Base-by-base conservation (phyloP, 1,284 basidiomycete genomes). In the Ganoderma lingzhi region DNA sequence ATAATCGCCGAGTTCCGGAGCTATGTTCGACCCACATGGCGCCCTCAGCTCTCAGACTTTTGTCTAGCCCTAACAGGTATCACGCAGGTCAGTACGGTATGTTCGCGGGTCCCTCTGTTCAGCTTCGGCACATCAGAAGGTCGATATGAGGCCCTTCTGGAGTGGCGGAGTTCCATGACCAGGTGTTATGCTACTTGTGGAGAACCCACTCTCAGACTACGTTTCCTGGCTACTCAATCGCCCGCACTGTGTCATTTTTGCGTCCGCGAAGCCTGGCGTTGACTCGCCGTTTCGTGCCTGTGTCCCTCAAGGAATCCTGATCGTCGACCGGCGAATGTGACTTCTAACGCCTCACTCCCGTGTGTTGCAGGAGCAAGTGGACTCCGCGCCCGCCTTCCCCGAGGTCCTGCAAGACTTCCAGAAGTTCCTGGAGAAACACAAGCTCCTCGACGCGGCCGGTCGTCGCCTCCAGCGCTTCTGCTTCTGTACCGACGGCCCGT, bases 1-100 rank as follows among this genome's bases (percentile, higher is more conserved):
- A 82, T 93, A 53, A 85, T 90, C 32, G 91, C 90, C 75, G 92
- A 94, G 77, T 99, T 97, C 82, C 91, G 94, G 72, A 92, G 90
- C 71, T 98, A 94, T 78, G 96, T 98, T 56, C 88, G 86, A 75
- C 97, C 97, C 6, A 92, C 90, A 2, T 98, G 96, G 94, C 85
- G 88, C 61, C 96, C 96, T 0, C 83, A 81, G 61, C 85, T 99
- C 10, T 92, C 93, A 19, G 82, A 87, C 23, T 99, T 98, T 79
- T 99, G 97, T 80, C 94, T 86, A 4, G 81, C 88, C 42, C 84
- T 99, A 63, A 99, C 97, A 6, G 96, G 96, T 17, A 96, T 99
- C 68, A 92, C 90, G 17, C 97, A 99, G 86, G 95, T 96, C 71
- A 65, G 78, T 78, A 44, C 59, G 55, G 39, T 63, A 61, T 59